Evolutionary conservation across 1,284 basidiomycete genomes (phyloP).

Genomic region (Naganishia liquefaciens): DNA sequence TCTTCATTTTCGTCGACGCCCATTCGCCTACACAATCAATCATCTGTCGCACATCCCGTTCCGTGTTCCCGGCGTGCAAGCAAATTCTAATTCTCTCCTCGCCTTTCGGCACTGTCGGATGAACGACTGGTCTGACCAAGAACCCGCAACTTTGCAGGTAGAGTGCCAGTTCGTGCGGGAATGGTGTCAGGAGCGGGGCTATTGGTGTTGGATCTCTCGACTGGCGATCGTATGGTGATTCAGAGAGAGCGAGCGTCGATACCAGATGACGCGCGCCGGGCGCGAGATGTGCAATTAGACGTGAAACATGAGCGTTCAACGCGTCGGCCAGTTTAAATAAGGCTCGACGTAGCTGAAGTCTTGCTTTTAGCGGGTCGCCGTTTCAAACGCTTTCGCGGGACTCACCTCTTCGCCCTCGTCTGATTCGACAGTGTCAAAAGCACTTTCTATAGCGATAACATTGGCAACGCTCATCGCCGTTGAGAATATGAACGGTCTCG

Average conservation of each 20-base stretch:
- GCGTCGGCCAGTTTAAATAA: conserved; percentile 35
- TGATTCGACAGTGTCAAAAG: conserved; percentile 73
- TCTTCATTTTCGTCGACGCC: conserved; percentile 30
- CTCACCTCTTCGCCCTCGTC: conserved; percentile 64
- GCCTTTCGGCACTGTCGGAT: conserved; percentile 51
- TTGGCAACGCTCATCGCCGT: conserved; percentile 75
- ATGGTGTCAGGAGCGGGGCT: conserved; percentile 75
- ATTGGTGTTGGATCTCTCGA: conserved; percentile 63
- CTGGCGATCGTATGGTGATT: conserved; percentile 35
- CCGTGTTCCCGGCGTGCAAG: conserved; percentile 46
- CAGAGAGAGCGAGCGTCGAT: conserved; percentile 35
- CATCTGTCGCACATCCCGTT: conserved; percentile 38
- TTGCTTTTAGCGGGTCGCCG: not conserved
- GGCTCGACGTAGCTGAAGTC: conserved; percentile 38
- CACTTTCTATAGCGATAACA: conserved; percentile 70
- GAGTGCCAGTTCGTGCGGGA: conserved; percentile 59
- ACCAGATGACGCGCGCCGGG: conserved; percentile 36
- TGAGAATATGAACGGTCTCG: conserved; percentile 85
- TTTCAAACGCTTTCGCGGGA: conserved; percentile 40
- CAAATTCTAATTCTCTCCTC: conserved; percentile 51
- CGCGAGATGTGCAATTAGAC: not conserved
- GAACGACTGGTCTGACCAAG: conserved; percentile 51
- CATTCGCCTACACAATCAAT: conserved; percentile 41
- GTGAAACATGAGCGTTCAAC: conserved; percentile 2
- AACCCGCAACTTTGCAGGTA: conserved; percentile 46